Percentiles rank a stretch among this genome's conserved stretches.
Evolutionary conservation across 495 filamentous ascomycete species (phyloP).

Genomic region (Lophiostoma macrostomum): DNA sequence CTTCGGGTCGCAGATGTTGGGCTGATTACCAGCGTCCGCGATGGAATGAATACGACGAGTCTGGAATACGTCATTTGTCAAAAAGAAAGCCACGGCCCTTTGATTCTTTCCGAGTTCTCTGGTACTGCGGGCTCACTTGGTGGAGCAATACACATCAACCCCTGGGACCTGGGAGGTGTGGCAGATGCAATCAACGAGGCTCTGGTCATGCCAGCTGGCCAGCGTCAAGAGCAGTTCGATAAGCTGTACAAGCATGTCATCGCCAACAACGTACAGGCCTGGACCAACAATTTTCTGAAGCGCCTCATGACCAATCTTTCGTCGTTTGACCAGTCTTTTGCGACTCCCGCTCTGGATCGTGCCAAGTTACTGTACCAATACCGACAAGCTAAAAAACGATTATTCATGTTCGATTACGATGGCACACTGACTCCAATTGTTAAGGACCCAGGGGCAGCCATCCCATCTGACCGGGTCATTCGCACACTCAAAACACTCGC

Average conservation of each 20-base stretch:
- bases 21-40: conserved; percentile 85
- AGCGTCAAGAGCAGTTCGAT: conserved; percentile 55
- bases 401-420: conserved; percentile 99
- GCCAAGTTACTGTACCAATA: conserved; percentile 67
- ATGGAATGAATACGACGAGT: conserved; percentile 96
- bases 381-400: conserved; percentile 63
- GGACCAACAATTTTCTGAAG: conserved; percentile 73
- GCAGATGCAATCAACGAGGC: conserved; percentile 76
- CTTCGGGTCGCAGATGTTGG: conserved; percentile 83
- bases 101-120: conserved; percentile 94
- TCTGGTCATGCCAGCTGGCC: conserved; percentile 63
- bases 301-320: conserved; percentile 73
- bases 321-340: conserved; percentile 67
- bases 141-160: conserved; percentile 89
- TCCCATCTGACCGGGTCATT: conserved; percentile 78
- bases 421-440: conserved; percentile 97
- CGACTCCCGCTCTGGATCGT: conserved; percentile 77
- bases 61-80: conserved; percentile 92
- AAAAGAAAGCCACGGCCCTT: conserved; percentile 72
- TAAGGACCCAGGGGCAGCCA: conserved; percentile 77
- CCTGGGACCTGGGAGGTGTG: conserved; percentile 81
- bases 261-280: conserved; percentile 75
- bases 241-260: conserved; percentile 79
- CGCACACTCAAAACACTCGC: conserved; percentile 75
- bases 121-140: conserved; percentile 83